Conservation (phyloP, 345 rosid genomes). For the Iberis pinnata region DNA sequence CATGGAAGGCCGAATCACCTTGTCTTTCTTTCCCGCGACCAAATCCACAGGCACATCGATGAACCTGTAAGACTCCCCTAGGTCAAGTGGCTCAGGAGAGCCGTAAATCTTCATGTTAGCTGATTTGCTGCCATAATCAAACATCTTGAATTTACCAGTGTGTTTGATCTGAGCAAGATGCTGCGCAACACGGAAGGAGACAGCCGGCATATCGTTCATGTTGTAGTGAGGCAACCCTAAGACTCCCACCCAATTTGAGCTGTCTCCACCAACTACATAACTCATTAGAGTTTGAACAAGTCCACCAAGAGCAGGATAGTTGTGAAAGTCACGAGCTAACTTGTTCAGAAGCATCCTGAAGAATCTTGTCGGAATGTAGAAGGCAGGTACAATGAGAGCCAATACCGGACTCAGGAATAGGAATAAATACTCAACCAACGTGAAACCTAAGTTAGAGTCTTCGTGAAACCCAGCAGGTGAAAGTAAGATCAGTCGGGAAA, state of each 20-base stretch:
- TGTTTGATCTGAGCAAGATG: conserved; percentile 91
- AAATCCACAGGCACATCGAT: conserved; percentile 76
- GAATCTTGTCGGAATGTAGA: conserved; percentile 91
- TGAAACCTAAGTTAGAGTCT: conserved; percentile 57
- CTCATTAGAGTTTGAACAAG: conserved; percentile 89
- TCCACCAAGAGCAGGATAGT: conserved; percentile 95
- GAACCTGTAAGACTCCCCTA: conserved; percentile 56
- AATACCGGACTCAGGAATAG: conserved; percentile 56
- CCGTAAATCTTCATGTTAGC: conserved; percentile 68
- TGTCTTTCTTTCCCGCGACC: conserved; percentile 82
- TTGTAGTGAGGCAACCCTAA: conserved; percentile 89
- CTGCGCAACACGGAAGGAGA: conserved; percentile 64
- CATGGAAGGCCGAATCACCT: conserved; percentile 75
- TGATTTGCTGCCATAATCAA: conserved; percentile 59
- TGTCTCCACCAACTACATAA: conserved; percentile 85
- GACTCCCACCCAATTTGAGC: conserved; percentile 96
- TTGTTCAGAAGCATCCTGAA: conserved; percentile 91
- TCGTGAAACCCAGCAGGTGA: conserved; percentile 97
- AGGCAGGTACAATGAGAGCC: conserved; percentile 58
- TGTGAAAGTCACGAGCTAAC: conserved; percentile 88
- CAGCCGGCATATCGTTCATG: conserved; percentile 98
- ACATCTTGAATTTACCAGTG: conserved; percentile 65
- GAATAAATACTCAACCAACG: conserved; percentile 48
- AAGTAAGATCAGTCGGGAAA: conserved; percentile 67
- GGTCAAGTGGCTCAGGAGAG: conserved; percentile 73